These are phyloP conservation scores for Fraxinus quadrangulata DNA, from an alignment of 257 asterid species.

Conservation along the genomic window DNA sequence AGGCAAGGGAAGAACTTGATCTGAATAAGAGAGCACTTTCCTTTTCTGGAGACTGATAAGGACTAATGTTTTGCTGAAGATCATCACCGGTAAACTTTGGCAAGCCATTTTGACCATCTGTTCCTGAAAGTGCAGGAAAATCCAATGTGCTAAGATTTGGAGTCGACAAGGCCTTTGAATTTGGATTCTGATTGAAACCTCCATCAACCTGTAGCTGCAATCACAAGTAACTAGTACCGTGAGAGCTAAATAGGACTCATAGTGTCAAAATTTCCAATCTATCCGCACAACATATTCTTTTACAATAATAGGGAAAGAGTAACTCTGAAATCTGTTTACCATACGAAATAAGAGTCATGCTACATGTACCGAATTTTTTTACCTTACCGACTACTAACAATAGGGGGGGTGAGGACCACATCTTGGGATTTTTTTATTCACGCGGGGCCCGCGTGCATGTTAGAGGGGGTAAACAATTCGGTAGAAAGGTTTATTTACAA, in stretches of 20 bases:
- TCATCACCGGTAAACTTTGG: slow-evolving; percentile 35
- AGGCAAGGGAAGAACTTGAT: slow-evolving; percentile 47
- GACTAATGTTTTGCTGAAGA: slow-evolving; percentile 36
- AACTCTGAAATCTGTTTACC: not conserved
- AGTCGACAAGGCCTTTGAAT: slow-evolving; percentile 61
- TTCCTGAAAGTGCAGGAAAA: slow-evolving; percentile 75
- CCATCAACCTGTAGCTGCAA: slow-evolving; percentile 72
- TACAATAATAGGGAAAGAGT: not conserved
- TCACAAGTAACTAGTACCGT: not conserved
- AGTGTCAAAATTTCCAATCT: not conserved
- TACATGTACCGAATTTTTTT: too few relatives aligned
- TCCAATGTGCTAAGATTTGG: slow-evolving; percentile 75
- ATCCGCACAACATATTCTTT: not conserved
- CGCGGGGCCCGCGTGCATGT: too few relatives aligned
- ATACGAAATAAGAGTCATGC: not conserved
- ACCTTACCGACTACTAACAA: too few relatives aligned
- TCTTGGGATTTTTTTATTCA: too few relatives aligned
- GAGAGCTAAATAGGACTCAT: not conserved
- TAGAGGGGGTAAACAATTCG: too few relatives aligned
- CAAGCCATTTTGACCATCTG: slow-evolving; percentile 36
- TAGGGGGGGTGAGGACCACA: too few relatives aligned
- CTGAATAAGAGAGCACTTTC: slow-evolving; percentile 44
- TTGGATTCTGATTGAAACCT: slow-evolving; percentile 52
- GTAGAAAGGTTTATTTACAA: too few relatives aligned
- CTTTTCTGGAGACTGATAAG: slow-evolving; percentile 45